Evolutionary conservation across 1,139 yeast species (phyloP), one percentile per base, ranked within the genome.

Genomic region (Geotrichum histeridarum): DNA sequence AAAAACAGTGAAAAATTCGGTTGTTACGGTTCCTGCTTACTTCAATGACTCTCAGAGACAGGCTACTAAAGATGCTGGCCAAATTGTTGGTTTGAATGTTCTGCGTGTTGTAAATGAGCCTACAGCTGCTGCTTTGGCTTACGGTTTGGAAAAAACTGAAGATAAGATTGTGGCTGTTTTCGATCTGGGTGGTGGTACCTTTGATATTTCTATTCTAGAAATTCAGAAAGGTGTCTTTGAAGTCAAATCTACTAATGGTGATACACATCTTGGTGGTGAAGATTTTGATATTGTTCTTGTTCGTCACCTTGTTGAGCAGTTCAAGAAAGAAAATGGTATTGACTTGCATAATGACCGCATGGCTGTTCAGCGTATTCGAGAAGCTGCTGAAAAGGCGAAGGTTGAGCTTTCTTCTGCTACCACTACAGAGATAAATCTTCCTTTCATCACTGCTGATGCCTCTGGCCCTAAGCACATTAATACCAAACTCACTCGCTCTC

Each of bases 361-460:
- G 96, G 98, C 98, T 67, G 86, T 93, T 68, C 99, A 93, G 80
- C 88, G 99, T 80, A 91, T 94, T 76, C 89, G 99, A 81, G 99
- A 93, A 80, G 99, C 99, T 66, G 95, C 98, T 64, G 99, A 93
- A 81, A 91, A 93, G 86, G 99, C 99, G 70, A 93, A 93, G 86
- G 90, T 90, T 70, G 98, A 91, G 78, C 83, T 91, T 71, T 91
- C 99, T 48, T 89, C 97, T 48, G 88, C 97, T 62, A 84, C 87
- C 59, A 77, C 91, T 62, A 91, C 99, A 66, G 98, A 93, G 73
- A 83, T 93, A 71, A 91, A 91, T 83, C 82, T 93, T 71, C 99
- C 99, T 64, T 93, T 93, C 79, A 91, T 93, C 74, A 91, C 95
- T 64, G 94, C 94, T 61, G 78, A 87, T 70, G 96, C 96, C 60